phyloP scores from a whole-genome alignment of 495 filamentous ascomycete species.

The Aspergillus sparsus region DNA sequence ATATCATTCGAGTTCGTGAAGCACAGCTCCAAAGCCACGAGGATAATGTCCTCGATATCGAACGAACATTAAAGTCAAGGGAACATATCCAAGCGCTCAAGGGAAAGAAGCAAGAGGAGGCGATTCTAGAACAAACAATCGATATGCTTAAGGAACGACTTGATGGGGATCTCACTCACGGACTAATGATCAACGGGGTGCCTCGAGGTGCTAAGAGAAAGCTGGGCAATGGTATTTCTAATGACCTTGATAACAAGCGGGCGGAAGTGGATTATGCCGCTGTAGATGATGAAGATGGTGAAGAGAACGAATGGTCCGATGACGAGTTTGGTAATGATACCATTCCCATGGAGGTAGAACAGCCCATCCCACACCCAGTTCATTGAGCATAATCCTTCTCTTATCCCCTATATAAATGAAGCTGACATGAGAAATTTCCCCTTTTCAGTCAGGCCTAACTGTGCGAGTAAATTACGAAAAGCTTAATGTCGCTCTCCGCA shows the following conservation, averaged over 20 bases:
- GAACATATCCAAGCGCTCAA: conserved; percentile 48
- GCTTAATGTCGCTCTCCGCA: conserved; percentile 77
- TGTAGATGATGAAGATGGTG: conserved; percentile 32
- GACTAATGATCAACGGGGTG: conserved; percentile 39
- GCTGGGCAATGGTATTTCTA: conserved; percentile 19
- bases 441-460: conserved; percentile 57
- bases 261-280: conserved; percentile 29
- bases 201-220: conserved; percentile 43
- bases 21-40: conserved; percentile 53
- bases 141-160: conserved; percentile 36
- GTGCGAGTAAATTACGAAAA: conserved; percentile 86
- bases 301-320: conserved; percentile 45
- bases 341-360: conserved; percentile 44
- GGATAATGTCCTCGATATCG: conserved; percentile 53
- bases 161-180: conserved; percentile 36
- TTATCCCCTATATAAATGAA: background rate
- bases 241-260: conserved; percentile 22
- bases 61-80: conserved; percentile 39
- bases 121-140: conserved; percentile 43
- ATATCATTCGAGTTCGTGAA: conserved; percentile 49
- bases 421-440: conserved; percentile 5
- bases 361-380: background rate
- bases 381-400: background rate
- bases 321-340: conserved; percentile 40
- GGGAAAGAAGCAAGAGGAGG: conserved; percentile 60